Conservation (phyloP, 306 rosid genomes). For the Vigna radiata region DNA sequence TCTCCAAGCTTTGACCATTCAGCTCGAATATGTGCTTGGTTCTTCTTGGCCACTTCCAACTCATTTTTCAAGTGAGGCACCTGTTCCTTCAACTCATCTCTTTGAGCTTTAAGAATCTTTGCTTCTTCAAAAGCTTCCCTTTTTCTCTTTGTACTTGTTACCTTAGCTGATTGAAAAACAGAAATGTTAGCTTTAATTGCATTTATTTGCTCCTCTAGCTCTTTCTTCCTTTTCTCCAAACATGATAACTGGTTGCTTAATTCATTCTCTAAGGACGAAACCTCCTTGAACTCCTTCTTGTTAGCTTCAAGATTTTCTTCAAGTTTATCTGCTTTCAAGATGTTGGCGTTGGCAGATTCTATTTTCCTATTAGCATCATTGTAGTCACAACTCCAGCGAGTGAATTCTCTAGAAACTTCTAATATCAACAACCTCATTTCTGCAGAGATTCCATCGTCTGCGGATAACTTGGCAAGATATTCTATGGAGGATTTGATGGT, state of each 20-base stretch:
- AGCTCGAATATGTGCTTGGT: constrained; percentile 42
- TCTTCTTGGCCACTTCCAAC: constrained; percentile 55
- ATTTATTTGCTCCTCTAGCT: constrained; percentile 56
- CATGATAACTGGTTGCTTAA: constrained; percentile 48
- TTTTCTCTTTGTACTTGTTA: constrained; percentile 45
- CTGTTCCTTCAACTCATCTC: constrained; percentile 59
- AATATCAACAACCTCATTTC: constrained; percentile 49
- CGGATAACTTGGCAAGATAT: constrained; percentile 49
- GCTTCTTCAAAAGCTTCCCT: constrained; percentile 58
- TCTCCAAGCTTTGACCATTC: constrained; percentile 60
- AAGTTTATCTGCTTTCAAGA: constrained; percentile 53
- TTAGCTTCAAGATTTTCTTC: constrained; percentile 57
- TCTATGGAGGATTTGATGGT: constrained; percentile 48
- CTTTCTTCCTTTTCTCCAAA: constrained; percentile 58
- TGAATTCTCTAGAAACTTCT: constrained; percentile 55
- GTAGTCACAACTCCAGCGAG: constrained; percentile 51
- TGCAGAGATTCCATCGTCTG: constrained; percentile 44
- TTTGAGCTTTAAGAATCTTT: constrained; percentile 51
- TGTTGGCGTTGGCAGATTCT: constrained; percentile 49
- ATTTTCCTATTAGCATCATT: constrained; percentile 52
- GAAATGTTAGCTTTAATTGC: constrained; percentile 49
- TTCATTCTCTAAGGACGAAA: constrained; percentile 51
- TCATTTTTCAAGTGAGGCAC: constrained; percentile 50
- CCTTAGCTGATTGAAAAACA: constrained; percentile 53
- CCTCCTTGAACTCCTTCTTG: constrained; percentile 56